A percentile compares a stretch with the other conserved stretches of the same genome.
Conservation (phyloP, 345 rosid genomes). For the Euclidium syriacum region DNA sequence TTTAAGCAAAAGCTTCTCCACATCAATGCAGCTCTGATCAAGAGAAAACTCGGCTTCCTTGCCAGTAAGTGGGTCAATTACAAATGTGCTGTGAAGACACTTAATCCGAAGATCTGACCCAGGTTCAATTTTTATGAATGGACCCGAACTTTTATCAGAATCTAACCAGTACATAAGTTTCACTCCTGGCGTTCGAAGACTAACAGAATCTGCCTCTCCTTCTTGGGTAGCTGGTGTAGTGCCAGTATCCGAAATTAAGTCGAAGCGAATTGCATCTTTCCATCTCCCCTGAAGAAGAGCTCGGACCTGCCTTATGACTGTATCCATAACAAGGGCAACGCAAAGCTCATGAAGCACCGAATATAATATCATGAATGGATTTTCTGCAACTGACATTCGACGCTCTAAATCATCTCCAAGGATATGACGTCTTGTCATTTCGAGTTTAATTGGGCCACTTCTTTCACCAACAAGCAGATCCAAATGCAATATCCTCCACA, state of each 20-base stretch:
- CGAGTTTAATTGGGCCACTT: constrained; percentile 70
- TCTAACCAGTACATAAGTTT: constrained; percentile 86
- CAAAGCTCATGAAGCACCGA: constrained; percentile 90
- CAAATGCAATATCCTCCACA: constrained; percentile 98
- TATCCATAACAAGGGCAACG: constrained; percentile 87
- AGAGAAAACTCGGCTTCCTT: constrained; percentile 82
- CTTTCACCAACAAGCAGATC: constrained; percentile 97
- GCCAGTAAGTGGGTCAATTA: constrained; percentile 73
- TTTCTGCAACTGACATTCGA: constrained; percentile 83
- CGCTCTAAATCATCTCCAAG: constrained; percentile 98
- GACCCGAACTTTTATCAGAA: constrained; percentile 61
- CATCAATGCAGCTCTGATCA: constrained; percentile 83
- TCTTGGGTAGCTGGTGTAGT: constrained; percentile 63
- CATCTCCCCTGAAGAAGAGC: constrained; percentile 85
- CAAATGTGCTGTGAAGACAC: constrained; percentile 72
- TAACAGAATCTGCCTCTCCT: constrained; percentile 73
- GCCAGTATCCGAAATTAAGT: constrained; percentile 65
- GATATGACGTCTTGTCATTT: constrained; percentile 60
- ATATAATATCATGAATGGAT: constrained; percentile 71
- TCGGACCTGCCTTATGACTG: constrained; percentile 91
- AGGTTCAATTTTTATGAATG: constrained; percentile 84
- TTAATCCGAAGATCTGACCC: constrained; percentile 77
- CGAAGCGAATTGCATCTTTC: constrained; percentile 92
- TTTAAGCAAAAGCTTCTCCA: constrained; percentile 80
- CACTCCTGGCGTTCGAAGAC: constrained; percentile 79